Conservation (phyloP, 225 moss, liverwort and hornwort species). For the Sphagnum tenellum region DNA sequence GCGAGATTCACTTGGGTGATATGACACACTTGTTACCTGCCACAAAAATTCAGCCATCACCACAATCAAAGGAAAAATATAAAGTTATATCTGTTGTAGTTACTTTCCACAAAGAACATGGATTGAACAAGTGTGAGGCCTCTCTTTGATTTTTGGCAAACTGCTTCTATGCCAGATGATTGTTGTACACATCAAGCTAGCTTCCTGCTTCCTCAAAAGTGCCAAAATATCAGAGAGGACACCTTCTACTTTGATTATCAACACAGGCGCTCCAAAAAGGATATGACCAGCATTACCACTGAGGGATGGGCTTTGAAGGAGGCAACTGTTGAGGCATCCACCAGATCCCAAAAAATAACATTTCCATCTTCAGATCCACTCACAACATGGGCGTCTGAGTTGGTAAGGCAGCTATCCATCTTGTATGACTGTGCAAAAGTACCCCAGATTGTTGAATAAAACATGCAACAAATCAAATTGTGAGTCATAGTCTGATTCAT, state of each 20-base stretch:
- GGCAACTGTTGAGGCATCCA: conserved; percentile 60
- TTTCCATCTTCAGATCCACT: conserved; percentile 96
- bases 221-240: too few species aligned
- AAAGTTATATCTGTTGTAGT: not conserved
- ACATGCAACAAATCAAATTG: too few species aligned
- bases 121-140: too few species aligned
- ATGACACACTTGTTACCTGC: conserved; percentile 87
- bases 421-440: conserved; percentile 59
- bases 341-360: conserved; percentile 88
- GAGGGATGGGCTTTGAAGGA: conserved; percentile 68
- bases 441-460: not conserved
- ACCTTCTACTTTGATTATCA: too few species aligned
- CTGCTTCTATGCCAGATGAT: too few species aligned
- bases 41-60: not conserved
- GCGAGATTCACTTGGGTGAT: conserved; percentile 75
- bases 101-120: too few species aligned
- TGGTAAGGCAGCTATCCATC: conserved; percentile 98
- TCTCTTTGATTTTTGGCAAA: too few species aligned
- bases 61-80: not conserved
- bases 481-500: too few species aligned
- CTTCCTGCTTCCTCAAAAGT: too few species aligned
- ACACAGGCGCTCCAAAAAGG: not conserved
- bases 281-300: conserved; percentile 31
- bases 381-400: conserved; percentile 80
- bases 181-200: too few species aligned